Evolutionary conservation across 1,284 basidiomycete species (phyloP), one percentile per base, ranked within the genome.

Genomic region (Heterobasidion occidentale): DNA sequence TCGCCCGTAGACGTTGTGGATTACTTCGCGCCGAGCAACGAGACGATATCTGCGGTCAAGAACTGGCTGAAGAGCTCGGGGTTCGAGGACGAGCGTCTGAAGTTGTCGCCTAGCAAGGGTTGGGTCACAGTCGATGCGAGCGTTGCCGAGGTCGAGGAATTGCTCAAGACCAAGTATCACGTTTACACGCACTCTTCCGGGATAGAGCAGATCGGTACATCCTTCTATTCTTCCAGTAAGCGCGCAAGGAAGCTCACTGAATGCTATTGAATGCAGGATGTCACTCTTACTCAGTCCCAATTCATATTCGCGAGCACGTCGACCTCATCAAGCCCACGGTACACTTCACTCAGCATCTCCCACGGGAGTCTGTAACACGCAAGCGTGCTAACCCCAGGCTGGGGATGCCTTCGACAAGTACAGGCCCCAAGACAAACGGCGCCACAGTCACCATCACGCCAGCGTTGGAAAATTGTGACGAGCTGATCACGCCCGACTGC

Each of bases 321-420:
- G 77, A 78, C 56, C 63, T 77, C 47, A 69, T 78, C 58, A 72
- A 71, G 54, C 77, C 77, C 4, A 77, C 76, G 1, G 68, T 77
- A 1, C 72, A 77, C 60, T 74, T 76, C 62, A 64, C 67, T 47
- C 64, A 67, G 35, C 65, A 62, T 35, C 34, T 61, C 6, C 56
- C 52, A 12, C 46, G 54, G 2, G 50, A 59, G 36, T 9, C 53
- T 4, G 20, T 48, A 36, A 49, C 52, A 3, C 58, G 51, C 54
- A 65, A 67, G 56, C 61, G 63, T 20, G 45, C 57, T 1, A 53
- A 56, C 5, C 52, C 64, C 9, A 61, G 61, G 34, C 57, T 74
- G 11, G 73, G 75, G 7, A 57, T 52, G 2, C 74, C 74, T 1
- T 64, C 68, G 1, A 56, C 47, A 46, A 62, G 59, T 34, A 63